Percentiles rank a stretch among this genome's conserved stretches.
Conservation (phyloP, 768 basidiomycete genomes). For the Phylloporus arenicola region DNA sequence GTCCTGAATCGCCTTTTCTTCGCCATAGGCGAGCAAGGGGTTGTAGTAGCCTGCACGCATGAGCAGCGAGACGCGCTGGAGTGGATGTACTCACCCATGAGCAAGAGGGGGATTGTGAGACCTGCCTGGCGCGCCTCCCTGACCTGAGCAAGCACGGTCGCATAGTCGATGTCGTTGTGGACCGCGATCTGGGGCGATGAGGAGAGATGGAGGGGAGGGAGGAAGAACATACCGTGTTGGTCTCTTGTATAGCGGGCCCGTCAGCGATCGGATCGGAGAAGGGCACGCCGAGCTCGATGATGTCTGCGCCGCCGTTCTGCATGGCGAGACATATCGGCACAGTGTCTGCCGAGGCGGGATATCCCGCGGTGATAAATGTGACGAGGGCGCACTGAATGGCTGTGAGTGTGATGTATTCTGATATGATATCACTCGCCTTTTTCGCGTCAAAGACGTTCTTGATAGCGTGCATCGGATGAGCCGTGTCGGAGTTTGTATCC, state of each 20-base stretch:
- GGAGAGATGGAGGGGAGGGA: neutral
- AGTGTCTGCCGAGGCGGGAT: conserved; percentile 72
- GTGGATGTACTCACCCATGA: conserved; percentile 21
- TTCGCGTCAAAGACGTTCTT: conserved; percentile 24
- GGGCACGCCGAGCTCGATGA: conserved; percentile 86
- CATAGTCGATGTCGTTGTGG: conserved; percentile 73
- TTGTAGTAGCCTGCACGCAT: conserved; percentile 84
- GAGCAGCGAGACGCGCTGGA: neutral
- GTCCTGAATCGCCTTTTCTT: conserved; percentile 89
- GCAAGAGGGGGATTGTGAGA: conserved; percentile 73
- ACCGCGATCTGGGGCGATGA: conserved; percentile 66
- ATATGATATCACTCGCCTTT: conserved; percentile 5
- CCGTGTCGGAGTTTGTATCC: conserved; percentile 5
- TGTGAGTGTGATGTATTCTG: neutral
- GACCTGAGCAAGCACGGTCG: conserved; percentile 66
- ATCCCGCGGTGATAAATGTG: conserved; percentile 94
- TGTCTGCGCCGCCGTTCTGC: conserved; percentile 88
- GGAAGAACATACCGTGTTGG: conserved; percentile 64
- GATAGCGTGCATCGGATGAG: conserved; percentile 31
- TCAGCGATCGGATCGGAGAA: conserved; percentile 91
- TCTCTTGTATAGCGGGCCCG: conserved; percentile 87
- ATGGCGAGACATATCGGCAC: conserved; percentile 86
- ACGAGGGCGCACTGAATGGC: conserved; percentile 48
- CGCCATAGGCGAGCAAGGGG: conserved; percentile 90
- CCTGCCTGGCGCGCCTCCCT: conserved; percentile 77